These are phyloP conservation scores for Fusarium scirpi DNA, from an alignment of 2,329 filamentous ascomycete species.

Conservation along the genomic window DNA sequence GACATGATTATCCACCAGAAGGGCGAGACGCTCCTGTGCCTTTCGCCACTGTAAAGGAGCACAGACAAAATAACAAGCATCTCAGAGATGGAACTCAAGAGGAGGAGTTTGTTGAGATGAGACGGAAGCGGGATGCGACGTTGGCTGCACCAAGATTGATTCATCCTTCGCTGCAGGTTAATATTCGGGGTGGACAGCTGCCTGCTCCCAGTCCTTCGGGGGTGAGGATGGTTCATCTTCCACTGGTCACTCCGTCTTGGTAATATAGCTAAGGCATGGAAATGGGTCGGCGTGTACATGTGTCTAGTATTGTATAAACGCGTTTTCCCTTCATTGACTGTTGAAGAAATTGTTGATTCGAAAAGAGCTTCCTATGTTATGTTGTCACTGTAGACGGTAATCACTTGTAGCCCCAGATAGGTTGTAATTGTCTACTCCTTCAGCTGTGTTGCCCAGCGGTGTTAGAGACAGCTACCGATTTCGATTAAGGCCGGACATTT, in stretches of 20 bases:
- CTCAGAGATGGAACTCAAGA: conserved; percentile 56
- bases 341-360: accelerated
- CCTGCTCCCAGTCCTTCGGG: conserved; percentile 51
- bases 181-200: conserved; percentile 62
- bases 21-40: conserved; percentile 52
- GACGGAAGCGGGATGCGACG: conserved; percentile 57
- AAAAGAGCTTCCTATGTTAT: not conserved
- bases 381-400: too few species aligned
- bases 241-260: conserved; percentile 38
- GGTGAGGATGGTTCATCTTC: conserved; percentile 53
- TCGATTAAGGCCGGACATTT: too few species aligned
- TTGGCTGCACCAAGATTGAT: conserved; percentile 61
- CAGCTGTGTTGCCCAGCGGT: too few species aligned
- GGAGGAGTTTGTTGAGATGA: conserved; percentile 59
- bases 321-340: too few species aligned
- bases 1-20: conserved; percentile 64
- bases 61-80: conserved; percentile 62
- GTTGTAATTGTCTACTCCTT: too few species aligned
- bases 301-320: not conserved
- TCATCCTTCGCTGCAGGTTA: conserved; percentile 64
- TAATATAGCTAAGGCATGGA: not conserved
- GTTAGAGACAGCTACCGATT: too few species aligned
- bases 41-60: conserved; percentile 60
- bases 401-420: too few species aligned
- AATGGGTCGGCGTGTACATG: not conserved